Base-by-base conservation (phyloP, 2,329 filamentous ascomycete genomes). In the Aspergillus amoenus region DNA sequence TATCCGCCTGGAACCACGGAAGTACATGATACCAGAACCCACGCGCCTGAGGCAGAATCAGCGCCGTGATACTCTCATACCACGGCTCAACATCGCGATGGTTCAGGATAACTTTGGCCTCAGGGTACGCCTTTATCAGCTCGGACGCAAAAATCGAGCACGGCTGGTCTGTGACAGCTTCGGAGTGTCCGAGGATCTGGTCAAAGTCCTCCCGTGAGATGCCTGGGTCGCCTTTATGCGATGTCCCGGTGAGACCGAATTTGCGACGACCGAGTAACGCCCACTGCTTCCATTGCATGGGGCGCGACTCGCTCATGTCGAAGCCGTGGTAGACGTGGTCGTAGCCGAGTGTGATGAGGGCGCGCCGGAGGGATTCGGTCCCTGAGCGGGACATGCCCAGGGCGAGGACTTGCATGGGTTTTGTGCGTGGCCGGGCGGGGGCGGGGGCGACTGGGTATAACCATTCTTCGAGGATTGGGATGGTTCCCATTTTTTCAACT, bases 61-160 rank as follows among this genome's bases (percentile, higher is more conserved):
- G 21, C 4, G 53, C 43, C 7, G 39, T 39, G 7, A 60, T 24
- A 44, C 52, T 58, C 12, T 21, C 37, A 18, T 60, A 52, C 61
- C 63, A 69, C 6, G 50, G 17, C 15, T 67, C 59, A 6, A 61
- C 54, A 43, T 65, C 55, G 18, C 67, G 65, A 6, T 45, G 34
- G n/a, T 59, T 64, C 4, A 69, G 43, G 34, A 69, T 64, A 5
- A 68, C 66, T 41, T 68, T 67, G 9, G 66, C 65, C 5, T 65
- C 60, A 0, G 67, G 66, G 41, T 68, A 69, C 0, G 64, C 59
- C 12, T 21, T 40, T 37, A 67, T 62, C 2, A 68, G 27, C 44
- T 67, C 67, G 2, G 57, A 39, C 5, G 58, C 58, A 39, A 69
- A 68, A 2, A 53, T 18, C 3, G 59, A 52, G 5, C 46, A 50